A percentile compares a stretch with the other conserved stretches of the same genome.
phyloP scores from a whole-genome alignment of 2,329 filamentous ascomycete genomes.

The Ascochyta rabiei region DNA sequence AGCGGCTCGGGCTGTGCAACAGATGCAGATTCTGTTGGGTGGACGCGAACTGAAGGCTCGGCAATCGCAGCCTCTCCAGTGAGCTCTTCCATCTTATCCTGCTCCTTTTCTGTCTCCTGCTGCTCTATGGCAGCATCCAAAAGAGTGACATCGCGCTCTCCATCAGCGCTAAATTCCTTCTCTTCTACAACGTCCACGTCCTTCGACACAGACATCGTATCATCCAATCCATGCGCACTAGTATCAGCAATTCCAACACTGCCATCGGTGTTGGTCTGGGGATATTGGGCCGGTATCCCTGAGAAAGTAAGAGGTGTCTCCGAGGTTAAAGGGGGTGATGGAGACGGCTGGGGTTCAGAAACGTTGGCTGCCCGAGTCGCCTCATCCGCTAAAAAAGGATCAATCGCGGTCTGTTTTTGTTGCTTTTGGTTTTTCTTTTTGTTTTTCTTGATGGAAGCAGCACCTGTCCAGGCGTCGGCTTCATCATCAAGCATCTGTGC shows the following conservation, averaged over 20 bases:
- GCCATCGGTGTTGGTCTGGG: slow-evolving; percentile 31
- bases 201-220: neutral
- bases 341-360: slow-evolving; percentile 42
- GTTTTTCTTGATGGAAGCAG: slow-evolving; percentile 16
- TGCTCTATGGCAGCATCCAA: slow-evolving; percentile 11
- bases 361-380: slow-evolving; percentile 40
- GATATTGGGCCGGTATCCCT: slow-evolving; percentile 39
- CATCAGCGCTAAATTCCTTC: slow-evolving; percentile 1
- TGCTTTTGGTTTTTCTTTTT: slow-evolving; percentile 32
- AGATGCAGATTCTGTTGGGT: neutral
- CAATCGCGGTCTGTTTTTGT: slow-evolving; percentile 21
- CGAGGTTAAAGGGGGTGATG: slow-evolving; percentile 35
- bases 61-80: neutral
- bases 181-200: slow-evolving; percentile 2
- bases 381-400: slow-evolving; percentile 43
- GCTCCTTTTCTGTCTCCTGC: neutral
- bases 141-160: slow-evolving; percentile 7
- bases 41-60: neutral
- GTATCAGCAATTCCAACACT: slow-evolving; percentile 28
- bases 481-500: slow-evolving; percentile 13
- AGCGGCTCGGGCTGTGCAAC: neutral
- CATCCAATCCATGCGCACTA: slow-evolving; percentile 14
- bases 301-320: slow-evolving; percentile 38
- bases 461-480: slow-evolving; percentile 11
- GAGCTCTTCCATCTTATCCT: neutral